These are phyloP conservation scores for Leccinum arenicola DNA, from an alignment of 768 basidiomycete species.

Conservation along the genomic window DNA sequence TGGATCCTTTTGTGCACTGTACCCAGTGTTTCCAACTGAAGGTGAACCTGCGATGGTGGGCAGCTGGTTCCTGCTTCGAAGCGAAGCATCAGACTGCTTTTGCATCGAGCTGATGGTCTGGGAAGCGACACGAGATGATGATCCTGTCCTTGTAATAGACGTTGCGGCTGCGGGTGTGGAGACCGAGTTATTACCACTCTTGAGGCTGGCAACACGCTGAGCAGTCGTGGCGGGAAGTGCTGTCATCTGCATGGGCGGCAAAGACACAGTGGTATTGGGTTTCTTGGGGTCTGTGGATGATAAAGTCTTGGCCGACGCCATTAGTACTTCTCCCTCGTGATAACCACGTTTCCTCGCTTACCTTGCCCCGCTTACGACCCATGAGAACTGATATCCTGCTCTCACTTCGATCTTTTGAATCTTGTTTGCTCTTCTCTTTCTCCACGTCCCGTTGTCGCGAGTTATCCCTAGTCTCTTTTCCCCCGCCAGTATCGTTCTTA, in stretches of 20 bases:
- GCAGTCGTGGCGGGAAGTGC: constrained; percentile 80
- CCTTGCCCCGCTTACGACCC: constrained; percentile 90
- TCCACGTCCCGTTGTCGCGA: constrained; percentile 40
- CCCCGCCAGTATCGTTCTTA: constrained; percentile 36
- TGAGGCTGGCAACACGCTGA: constrained; percentile 81
- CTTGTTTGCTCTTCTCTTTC: constrained; percentile 64
- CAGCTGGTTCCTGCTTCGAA: constrained; percentile 70
- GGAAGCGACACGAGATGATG: constrained; percentile 66
- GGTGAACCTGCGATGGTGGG: constrained; percentile 95
- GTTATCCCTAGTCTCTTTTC: constrained; percentile 57
- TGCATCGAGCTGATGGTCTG: constrained; percentile 87
- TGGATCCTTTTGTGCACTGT: constrained; percentile 49
- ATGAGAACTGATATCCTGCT: constrained; percentile 86
- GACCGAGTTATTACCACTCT: constrained; percentile 47
- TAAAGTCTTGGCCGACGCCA: constrained; percentile 54
- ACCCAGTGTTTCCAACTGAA: constrained; percentile 68
- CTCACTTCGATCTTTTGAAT: constrained; percentile 81
- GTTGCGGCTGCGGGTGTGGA: constrained; percentile 40
- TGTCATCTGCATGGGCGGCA: constrained; percentile 91
- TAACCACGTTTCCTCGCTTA: constrained; percentile 34
- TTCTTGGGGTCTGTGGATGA: constrained; percentile 83
- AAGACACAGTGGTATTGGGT: constrained; percentile 58
- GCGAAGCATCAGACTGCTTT: constrained; percentile 80
- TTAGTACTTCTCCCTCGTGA: constrained; percentile 10
- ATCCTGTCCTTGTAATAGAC: constrained; percentile 40